Percentiles rank a stretch among this genome's conserved stretches.
phyloP scores from a whole-genome alignment of 768 basidiomycete genomes.

The Tylopilus vinaceipallidus region DNA sequence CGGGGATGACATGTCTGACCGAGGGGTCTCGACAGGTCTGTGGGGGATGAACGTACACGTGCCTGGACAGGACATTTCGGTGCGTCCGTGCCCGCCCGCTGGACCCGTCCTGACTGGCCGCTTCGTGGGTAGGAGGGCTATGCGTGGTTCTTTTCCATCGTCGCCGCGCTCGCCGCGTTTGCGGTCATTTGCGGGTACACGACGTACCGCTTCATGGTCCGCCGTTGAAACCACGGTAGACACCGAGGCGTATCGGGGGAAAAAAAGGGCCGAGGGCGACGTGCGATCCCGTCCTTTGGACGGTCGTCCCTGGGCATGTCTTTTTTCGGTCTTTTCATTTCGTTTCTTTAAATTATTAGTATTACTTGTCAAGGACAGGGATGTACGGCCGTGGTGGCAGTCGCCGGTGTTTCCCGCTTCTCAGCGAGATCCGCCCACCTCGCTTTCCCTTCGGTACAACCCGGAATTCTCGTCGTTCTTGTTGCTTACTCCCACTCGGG shows the following conservation, averaged over 20 bases:
- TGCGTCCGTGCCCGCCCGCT: conserved; percentile 12
- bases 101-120: neutral
- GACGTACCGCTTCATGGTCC: conserved; percentile 74
- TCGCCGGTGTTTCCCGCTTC: neutral
- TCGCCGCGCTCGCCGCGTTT: conserved; percentile 76
- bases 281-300: neutral
- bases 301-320: neutral
- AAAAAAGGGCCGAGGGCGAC: neutral
- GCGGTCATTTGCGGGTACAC: conserved; percentile 79
- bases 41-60: conserved; percentile 99
- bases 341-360: too few relatives aligned
- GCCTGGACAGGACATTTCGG: conserved; percentile 70
- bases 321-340: neutral
- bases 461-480: too few relatives aligned
- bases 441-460: neutral
- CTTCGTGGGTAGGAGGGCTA: conserved; percentile 40
- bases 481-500: too few relatives aligned
- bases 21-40: conserved; percentile 59
- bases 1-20: neutral
- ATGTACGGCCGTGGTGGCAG: neutral
- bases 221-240: conserved; percentile 25
- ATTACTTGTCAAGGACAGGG: too few relatives aligned
- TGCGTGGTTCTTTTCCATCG: conserved; percentile 86
- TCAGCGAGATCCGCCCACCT: neutral
- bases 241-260: neutral